Evolutionary conservation across 2,329 filamentous ascomycete species (phyloP).

Genomic region (Paecilomyces sp.): DNA sequence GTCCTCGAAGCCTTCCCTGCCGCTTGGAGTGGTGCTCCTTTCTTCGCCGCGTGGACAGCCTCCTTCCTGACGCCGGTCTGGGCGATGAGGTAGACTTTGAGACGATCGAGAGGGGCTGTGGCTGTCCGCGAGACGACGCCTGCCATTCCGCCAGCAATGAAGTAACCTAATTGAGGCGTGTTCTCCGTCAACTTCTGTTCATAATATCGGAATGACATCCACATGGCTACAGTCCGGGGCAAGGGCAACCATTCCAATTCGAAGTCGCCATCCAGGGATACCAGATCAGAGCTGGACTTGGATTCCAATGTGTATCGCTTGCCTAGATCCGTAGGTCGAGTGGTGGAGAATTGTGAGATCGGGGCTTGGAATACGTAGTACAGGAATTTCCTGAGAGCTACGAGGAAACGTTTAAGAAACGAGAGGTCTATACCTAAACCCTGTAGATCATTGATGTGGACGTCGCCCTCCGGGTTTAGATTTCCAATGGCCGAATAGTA

Average conservation of each 20-base stretch:
- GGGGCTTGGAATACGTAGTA: constrained; percentile 28
- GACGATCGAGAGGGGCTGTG: constrained; percentile 89
- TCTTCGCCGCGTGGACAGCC: constrained; percentile 60
- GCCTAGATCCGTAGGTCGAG: constrained; percentile 24
- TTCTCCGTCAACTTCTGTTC: constrained; percentile 40
- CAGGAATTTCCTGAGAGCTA: constrained; percentile 26
- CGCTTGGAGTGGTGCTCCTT: constrained; percentile 59
- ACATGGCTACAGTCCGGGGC: constrained; percentile 35
- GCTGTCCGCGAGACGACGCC: constrained; percentile 92
- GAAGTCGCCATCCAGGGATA: constrained; percentile 24
- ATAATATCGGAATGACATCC: constrained; percentile 37
- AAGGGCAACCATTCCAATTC: constrained; percentile 37
- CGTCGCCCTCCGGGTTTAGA: constrained; percentile 89
- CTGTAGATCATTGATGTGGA: constrained; percentile 84
- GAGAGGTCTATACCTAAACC: constrained; percentile 70
- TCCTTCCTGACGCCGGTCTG: constrained; percentile 61
- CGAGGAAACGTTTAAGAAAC: constrained; percentile 31
- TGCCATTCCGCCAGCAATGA: constrained; percentile 87
- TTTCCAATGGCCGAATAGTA: constrained; percentile 88
- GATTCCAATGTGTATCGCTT: constrained; percentile 16
- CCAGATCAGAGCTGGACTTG: constrained; percentile 21
- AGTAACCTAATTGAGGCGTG: constrained; percentile 69
- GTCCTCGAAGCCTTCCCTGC: constrained; percentile 61
- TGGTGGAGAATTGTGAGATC: constrained; percentile 23
- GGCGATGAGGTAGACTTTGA: constrained; percentile 96